Percentiles rank a stretch among this genome's conserved stretches.
Conservation (phyloP, 108 stramenopile genomes). For the Nitzschia inconspicua region DNA sequence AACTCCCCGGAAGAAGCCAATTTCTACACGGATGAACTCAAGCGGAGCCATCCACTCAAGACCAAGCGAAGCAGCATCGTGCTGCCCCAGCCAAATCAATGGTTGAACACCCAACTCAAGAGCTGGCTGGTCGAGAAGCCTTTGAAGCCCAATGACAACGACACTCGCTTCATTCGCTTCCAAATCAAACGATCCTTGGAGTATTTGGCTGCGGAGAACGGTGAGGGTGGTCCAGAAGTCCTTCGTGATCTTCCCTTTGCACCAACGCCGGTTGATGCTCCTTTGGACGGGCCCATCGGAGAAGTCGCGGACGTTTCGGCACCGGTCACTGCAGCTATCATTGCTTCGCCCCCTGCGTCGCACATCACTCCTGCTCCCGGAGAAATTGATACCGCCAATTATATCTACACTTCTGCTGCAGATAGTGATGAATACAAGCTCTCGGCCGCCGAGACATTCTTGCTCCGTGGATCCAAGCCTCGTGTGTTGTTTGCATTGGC, state of each 20-base stretch:
- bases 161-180: conserved; percentile 13
- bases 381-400: not conserved
- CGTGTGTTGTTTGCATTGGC: conserved; percentile 25
- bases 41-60: conserved; percentile 29
- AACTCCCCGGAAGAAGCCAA: conserved; percentile 22
- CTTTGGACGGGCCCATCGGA: conserved; percentile 1
- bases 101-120: conserved; percentile 33
- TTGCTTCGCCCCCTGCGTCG: conserved; percentile 4
- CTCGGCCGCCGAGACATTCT: conserved; percentile 17
- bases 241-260: conserved; percentile 6
- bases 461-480: conserved; percentile 11
- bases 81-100: conserved; percentile 30
- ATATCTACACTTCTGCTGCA: conserved; percentile 7
- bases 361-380: not conserved
- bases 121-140: conserved; percentile 25
- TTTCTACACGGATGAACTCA: conserved; percentile 24
- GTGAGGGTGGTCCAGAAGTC: conserved; percentile 2
- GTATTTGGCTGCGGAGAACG: conserved; percentile 12
- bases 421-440: conserved; percentile 26
- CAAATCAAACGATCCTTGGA: conserved; percentile 23
- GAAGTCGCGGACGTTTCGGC: not conserved
- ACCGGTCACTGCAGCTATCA: conserved; percentile 4
- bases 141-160: conserved; percentile 24
- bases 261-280: conserved; percentile 4
- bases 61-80: conserved; percentile 31